These are phyloP conservation scores for Cinnamomum micranthum DNA, from an alignment of 164 flowering plant species.

Conservation along the genomic window DNA sequence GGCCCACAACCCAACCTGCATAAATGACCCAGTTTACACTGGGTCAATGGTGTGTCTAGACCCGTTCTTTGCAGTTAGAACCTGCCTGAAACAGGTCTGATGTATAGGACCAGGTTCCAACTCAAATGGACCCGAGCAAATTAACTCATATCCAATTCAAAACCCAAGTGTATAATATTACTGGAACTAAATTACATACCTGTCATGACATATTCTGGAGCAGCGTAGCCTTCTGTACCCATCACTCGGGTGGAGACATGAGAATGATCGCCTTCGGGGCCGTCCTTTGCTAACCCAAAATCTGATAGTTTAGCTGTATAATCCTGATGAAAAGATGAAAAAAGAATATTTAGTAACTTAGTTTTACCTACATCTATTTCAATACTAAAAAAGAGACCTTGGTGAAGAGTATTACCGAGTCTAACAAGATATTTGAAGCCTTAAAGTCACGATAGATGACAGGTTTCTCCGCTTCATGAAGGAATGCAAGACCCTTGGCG, in stretches of 20 bases:
- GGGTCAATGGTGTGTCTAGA: too few species aligned
- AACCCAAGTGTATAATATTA: too few species aligned
- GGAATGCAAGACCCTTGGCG: slow-evolving; percentile 79
- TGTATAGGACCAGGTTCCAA: too few species aligned
- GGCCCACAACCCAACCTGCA: too few species aligned
- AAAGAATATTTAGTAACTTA: not conserved
- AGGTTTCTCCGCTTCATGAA: slow-evolving; percentile 71
- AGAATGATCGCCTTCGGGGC: slow-evolving; percentile 67
- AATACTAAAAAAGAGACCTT: not conserved
- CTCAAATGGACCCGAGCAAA: too few species aligned
- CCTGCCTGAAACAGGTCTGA: too few species aligned
- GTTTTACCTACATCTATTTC: not conserved
- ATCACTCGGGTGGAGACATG: slow-evolving; percentile 71
- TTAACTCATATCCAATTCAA: too few species aligned
- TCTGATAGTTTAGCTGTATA: slow-evolving; percentile 77
- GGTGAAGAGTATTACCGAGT: slow-evolving; percentile 32
- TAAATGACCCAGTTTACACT: too few species aligned
- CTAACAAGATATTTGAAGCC: slow-evolving; percentile 75
- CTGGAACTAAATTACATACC: slow-evolving; percentile 29
- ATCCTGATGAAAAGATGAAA: slow-evolving; percentile 41
- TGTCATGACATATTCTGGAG: slow-evolving; percentile 79
- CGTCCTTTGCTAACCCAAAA: slow-evolving; percentile 85
- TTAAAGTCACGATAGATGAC: slow-evolving; percentile 84
- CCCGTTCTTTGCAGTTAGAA: too few species aligned
- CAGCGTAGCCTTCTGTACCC: slow-evolving; percentile 94